A percentile compares a stretch with the other conserved stretches of the same genome.
phyloP scores from a whole-genome alignment of 345 rosid genomes.

The Viola odorata region DNA sequence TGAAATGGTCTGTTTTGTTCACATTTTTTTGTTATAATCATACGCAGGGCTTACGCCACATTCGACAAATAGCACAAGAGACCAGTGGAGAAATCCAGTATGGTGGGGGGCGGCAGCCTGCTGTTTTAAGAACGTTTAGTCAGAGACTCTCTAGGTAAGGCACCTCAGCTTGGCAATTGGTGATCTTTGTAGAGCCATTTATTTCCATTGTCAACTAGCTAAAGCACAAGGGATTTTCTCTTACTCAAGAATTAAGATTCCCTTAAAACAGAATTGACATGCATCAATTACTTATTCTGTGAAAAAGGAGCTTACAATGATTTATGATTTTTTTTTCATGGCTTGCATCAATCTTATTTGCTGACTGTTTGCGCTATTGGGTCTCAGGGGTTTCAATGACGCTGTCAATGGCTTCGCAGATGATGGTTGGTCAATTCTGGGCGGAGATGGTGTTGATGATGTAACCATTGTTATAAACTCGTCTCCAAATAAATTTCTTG shows the following conservation, averaged over 20 bases:
- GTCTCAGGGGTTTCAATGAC: constrained; percentile 86
- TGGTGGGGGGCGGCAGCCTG: constrained; percentile 93
- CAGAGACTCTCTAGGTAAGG: constrained; percentile 83
- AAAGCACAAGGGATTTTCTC: not conserved
- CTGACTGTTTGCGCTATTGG: constrained; percentile 13
- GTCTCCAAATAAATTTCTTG: constrained; percentile 63
- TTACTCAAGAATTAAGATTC: constrained; percentile 2
- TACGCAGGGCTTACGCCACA: constrained; percentile 73
- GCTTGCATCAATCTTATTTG: not conserved
- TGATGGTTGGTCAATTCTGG: constrained; percentile 90
- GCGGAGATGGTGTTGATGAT: constrained; percentile 80
- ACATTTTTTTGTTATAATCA: not conserved
- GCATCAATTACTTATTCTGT: too few species aligned
- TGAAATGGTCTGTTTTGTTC: not conserved
- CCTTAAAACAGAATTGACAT: not conserved
- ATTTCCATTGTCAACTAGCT: not conserved
- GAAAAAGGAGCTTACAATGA: too few species aligned
- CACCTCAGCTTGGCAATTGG: not conserved
- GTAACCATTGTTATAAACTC: constrained; percentile 71
- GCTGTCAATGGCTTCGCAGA: constrained; percentile 89
- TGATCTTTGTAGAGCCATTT: not conserved
- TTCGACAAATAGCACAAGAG: constrained; percentile 88
- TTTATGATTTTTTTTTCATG: too few species aligned
- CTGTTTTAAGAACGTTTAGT: constrained; percentile 88
- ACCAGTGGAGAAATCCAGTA: constrained; percentile 88